Base-by-base conservation (phyloP, 176 grass and related monocot species). In the Avena insularis region DNA sequence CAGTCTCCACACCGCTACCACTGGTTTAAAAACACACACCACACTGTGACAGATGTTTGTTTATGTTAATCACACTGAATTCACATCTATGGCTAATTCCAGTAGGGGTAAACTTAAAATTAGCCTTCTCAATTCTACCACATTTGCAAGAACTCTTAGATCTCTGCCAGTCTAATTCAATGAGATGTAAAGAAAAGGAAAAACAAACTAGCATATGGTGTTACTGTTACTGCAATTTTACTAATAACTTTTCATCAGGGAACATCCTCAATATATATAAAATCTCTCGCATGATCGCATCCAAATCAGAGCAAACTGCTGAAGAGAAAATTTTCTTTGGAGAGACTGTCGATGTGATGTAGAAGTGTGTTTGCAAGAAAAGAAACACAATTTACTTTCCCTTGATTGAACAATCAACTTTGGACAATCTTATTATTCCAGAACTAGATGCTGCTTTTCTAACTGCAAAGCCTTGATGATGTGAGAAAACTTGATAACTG, bases 381-480 rank as follows among this genome's bases (percentile, higher is more conserved):
- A 19, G 8, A 58, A 53, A 3, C 14, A 54, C 51, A 54, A 54
- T 54, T 12, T 54, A 14, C 13, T 58, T 58, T 58, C 55, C 20
- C 27, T 60, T 75, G 75, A 40, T 75, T 75, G 36, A 63, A 84
- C 21, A 27, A 85, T 35, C 46, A 48, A 43, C 79, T 57, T 60
- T 68, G 31, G 71, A 78, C 20, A 40, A 78, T 78, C 62, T 35
- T 61, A 55, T 77, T 69, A 86, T 86, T 77, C 69, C 4, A 83
- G 86, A 78, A 61, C 58, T 70, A 15, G 14, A 70, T 43, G 67
- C 16, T 70, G 33, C 35, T 70, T 54, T 54, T 54, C 14, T 20
- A 43, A 70, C 67, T 40, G 33, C 67, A 43, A 16, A 70, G 31
- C 65, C n/a, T 25, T 57, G 21, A 78, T 63, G 50, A 65, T 50